A percentile compares a stretch with the other conserved stretches of the same genome.
Conservation (phyloP, 208 protist species). For the Crithidia fasciculata region DNA sequence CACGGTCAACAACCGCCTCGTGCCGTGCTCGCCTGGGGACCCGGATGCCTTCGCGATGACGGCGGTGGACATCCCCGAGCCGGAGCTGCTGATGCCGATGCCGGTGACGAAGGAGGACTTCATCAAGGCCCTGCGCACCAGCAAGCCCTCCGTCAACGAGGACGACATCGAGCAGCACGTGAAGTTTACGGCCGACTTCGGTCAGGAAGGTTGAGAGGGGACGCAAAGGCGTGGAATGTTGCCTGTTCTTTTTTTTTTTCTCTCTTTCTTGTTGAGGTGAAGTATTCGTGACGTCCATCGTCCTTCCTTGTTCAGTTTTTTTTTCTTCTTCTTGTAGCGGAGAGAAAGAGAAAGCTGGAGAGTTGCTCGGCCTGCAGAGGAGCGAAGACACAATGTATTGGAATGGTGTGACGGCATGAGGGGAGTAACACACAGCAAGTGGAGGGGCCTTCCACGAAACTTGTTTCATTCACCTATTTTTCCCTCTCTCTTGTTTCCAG, state of each 20-base stretch:
- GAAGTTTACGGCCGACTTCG: constrained; percentile 97
- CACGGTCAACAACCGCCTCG: constrained; percentile 79
- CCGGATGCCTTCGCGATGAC: constrained; percentile 93
- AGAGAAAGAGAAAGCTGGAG: too few species aligned
- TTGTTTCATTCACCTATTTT: too few species aligned
- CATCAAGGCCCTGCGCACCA: constrained; percentile 86
- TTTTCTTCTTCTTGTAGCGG: too few species aligned
- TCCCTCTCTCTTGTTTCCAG: too few species aligned
- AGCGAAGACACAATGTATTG: too few species aligned
- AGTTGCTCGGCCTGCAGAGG: too few species aligned
- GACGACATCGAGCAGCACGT: constrained; percentile 93
- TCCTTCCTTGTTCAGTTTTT: too few species aligned
- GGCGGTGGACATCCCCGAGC: constrained; percentile 86
- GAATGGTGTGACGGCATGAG: too few species aligned
- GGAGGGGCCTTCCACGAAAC: too few species aligned
- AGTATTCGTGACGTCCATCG: too few species aligned
- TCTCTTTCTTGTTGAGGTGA: neutral
- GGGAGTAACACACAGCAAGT: too few species aligned
- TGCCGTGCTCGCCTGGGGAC: constrained; percentile 96
- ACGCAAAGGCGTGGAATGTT: neutral
- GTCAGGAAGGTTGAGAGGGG: constrained; percentile 91
- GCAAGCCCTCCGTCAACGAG: constrained; percentile 90
- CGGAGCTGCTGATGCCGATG: constrained; percentile 92
- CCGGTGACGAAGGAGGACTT: constrained; percentile 94
- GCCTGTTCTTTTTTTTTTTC: neutral